Percentiles rank a stretch among this genome's conserved stretches.
These are phyloP conservation scores for Rutstroemia sp. DNA, from an alignment of 2,329 filamentous ascomycete species.

Conservation along the genomic window DNA sequence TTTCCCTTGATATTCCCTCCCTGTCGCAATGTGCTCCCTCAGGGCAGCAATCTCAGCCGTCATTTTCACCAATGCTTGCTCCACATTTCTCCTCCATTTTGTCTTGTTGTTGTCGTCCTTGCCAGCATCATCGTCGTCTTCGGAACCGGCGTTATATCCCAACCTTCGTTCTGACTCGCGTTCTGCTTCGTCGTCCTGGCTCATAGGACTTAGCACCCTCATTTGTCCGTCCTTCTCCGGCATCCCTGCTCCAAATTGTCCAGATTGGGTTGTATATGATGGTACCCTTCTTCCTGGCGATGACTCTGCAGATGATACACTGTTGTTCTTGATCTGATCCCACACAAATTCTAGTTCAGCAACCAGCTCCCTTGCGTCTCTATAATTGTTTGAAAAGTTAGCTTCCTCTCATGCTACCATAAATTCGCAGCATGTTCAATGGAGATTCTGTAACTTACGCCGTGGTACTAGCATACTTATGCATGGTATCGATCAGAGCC, in stretches of 20 bases:
- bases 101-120: conserved; percentile 36
- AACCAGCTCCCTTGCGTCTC: conserved; percentile 80
- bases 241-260: conserved; percentile 39
- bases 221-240: conserved; percentile 50
- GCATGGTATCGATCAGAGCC: conserved; percentile 93
- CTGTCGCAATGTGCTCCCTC: conserved; percentile 78
- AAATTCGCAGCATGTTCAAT: background rate
- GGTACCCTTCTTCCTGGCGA: conserved; percentile 40
- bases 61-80: conserved; percentile 78
- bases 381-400: conserved; percentile 27
- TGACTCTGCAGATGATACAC: conserved; percentile 54
- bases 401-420: background rate
- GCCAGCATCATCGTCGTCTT: conserved; percentile 35
- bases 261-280: conserved; percentile 27
- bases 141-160: conserved; percentile 35
- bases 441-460: conserved; percentile 41
- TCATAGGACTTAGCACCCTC: conserved; percentile 76
- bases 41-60: conserved; percentile 89
- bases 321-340: conserved; percentile 93
- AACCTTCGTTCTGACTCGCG: conserved; percentile 41
- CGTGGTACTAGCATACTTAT: conserved; percentile 81
- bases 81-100: conserved; percentile 75
- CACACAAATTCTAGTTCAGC: conserved; percentile 97
- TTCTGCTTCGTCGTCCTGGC: conserved; percentile 68
- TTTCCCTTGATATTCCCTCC: conserved; percentile 62